Evolutionary conservation across 306 rosid species (phyloP).

Genomic region (Inga oerstediana): DNA sequence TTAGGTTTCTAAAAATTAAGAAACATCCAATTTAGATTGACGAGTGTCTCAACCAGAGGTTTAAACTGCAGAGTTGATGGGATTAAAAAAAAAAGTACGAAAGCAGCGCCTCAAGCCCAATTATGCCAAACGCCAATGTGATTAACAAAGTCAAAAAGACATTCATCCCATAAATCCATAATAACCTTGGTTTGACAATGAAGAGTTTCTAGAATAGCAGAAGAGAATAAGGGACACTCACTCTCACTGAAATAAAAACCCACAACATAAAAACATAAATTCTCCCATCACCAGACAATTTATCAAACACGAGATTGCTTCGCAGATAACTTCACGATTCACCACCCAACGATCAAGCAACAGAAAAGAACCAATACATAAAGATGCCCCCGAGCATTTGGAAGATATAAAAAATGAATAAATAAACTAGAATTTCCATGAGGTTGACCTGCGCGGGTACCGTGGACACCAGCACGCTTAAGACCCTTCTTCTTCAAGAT

Average conservation of each 20-base stretch:
- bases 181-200: neutral
- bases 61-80: neutral
- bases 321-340: neutral
- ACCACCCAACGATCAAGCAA: neutral
- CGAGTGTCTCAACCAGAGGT: neutral
- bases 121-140: neutral
- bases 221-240: neutral
- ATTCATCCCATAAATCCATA: neutral
- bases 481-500: conserved; percentile 97
- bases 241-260: neutral
- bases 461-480: conserved; percentile 73
- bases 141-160: neutral
- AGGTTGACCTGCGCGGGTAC: conserved; percentile 81
- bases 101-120: neutral
- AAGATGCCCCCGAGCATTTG: neutral
- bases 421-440: neutral
- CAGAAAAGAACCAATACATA: neutral
- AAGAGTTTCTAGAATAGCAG: neutral
- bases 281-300: neutral
- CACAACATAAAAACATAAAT: neutral
- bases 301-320: neutral
- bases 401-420: neutral
- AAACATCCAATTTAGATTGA: neutral
- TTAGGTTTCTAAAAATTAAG: neutral
- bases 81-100: neutral